Conservation (phyloP, 2,329 filamentous ascomycete genomes). For the Scytalidium lignicola region DNA sequence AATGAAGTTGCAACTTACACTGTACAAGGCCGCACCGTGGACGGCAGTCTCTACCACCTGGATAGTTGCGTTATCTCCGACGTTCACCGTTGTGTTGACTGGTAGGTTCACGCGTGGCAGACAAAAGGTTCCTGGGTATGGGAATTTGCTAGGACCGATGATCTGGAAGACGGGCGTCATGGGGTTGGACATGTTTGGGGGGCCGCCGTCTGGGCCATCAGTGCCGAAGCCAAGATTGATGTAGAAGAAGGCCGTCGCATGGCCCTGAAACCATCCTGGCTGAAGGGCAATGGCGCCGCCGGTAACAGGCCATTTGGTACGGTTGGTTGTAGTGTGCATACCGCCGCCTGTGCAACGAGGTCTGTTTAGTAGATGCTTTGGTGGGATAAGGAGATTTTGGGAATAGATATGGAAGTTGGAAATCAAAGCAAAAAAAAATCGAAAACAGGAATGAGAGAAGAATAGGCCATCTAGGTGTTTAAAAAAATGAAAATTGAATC, state of each 20-base stretch:
- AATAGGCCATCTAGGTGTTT: no score
- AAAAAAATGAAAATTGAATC: no score
- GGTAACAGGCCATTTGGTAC: constrained; percentile 83
- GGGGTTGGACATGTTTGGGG: constrained; percentile 78
- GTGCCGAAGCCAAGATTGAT: constrained; percentile 86
- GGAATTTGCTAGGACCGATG: constrained; percentile 70
- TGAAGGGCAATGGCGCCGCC: constrained; percentile 89
- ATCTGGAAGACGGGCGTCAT: constrained; percentile 82
- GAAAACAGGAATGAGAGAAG: no score
- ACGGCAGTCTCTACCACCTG: constrained; percentile 79
- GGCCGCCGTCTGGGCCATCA: constrained; percentile 56
- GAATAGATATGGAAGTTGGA: no score
- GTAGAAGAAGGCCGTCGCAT: constrained; percentile 76
- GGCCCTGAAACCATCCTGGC: constrained; percentile 93
- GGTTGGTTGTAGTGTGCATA: constrained; percentile 69
- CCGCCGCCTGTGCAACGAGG: constrained; percentile 64
- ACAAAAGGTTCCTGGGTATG: constrained; percentile 87
- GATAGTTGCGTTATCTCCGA: constrained; percentile 87
- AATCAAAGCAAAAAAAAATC: no score
- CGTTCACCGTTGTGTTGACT: constrained; percentile 59
- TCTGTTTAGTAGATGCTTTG: constrained; percentile 6
- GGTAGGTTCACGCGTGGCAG: constrained; percentile 86
- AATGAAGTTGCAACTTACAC: constrained; percentile 20
- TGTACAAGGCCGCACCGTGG: constrained; percentile 73
- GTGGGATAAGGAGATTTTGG: not conserved